Conservation (phyloP, 139 green algal species). For the Zygnema circumcarinatum region DNA sequence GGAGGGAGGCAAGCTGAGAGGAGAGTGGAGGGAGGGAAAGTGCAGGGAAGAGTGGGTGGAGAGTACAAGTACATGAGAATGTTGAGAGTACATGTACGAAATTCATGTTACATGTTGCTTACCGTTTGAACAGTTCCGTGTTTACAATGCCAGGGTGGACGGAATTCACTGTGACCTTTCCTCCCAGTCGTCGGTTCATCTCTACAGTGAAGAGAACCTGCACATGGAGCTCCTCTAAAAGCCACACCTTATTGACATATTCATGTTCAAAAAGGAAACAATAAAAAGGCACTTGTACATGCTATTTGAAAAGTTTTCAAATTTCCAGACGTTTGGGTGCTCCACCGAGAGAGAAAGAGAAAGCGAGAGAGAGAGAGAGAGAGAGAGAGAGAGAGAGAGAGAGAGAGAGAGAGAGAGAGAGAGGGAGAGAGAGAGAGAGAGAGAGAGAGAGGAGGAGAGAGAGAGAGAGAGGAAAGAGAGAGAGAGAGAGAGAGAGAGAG, state of each 20-base stretch:
- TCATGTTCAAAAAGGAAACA: too few relatives aligned
- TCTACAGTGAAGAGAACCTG: constrained; percentile 53
- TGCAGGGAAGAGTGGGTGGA: not conserved
- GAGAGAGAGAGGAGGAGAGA: too few relatives aligned
- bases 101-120: too few relatives aligned
- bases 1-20: not conserved
- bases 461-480: too few relatives aligned
- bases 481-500: too few relatives aligned
- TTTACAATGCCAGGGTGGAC: constrained; percentile 50
- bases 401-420: too few relatives aligned
- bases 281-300: not conserved
- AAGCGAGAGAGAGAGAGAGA: too few relatives aligned
- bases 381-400: too few relatives aligned
- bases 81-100: too few relatives aligned
- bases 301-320: not conserved
- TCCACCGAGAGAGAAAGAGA: too few relatives aligned
- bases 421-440: too few relatives aligned
- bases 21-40: not conserved
- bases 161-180: constrained; percentile 39
- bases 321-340: too few relatives aligned
- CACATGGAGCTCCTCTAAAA: not conserved
- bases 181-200: constrained; percentile 44
- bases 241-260: not conserved
- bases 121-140: constrained; percentile 40
- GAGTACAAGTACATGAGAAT: not conserved